Evolutionary conservation across 2,329 filamentous ascomycete genomes (phyloP), one percentile per base, ranked within the genome.

Genomic region (Penicillium nordicum): DNA sequence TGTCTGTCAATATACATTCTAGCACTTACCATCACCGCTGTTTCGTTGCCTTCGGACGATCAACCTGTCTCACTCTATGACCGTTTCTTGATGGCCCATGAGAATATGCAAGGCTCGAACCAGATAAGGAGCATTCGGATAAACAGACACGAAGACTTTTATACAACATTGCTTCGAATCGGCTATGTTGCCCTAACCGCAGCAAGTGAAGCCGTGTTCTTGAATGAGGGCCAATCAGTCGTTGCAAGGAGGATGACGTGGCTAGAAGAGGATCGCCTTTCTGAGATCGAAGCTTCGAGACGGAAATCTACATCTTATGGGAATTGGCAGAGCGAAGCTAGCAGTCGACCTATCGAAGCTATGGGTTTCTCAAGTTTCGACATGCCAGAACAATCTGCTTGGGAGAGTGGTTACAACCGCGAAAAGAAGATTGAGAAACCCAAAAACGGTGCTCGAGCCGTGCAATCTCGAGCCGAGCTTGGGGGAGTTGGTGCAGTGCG

Each of bases 171-270:
- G 5, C 80, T 97, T 3, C 87, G 92, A 57, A 85, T 91, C 36
- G 94, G 94, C 0, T 97, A 97, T 69, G 87, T 87, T 11, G 87
- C 93, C 12, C 85, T 97, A 58, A 96, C 91, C 0, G 93, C 95
- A 73, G 94, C 94, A 0, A 96, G 91, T 66, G 92, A 97, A 73
- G 93, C 93, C 4, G 94, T 97, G 0, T 97, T 96, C 69, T 79
- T 99, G 11, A 96, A 97, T 59, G 93, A 97, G 73, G 93, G 93
- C 44, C 84, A 84, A 40, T 82, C 82, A 1, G 85, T 97, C 50
- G 87, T 84, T 58, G 79, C 96, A 2, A 86, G 86, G 61, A 79
- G 82, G 36, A 87, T 87, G 75, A 97, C 94, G 0, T 99, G 94
- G 93, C 78, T 97, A 3, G 94, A 99, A 69, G 89, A 93, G 65